Conservation (phyloP, 805 yeast species). For the Saccharomycopsis oosterbeekiorum region DNA sequence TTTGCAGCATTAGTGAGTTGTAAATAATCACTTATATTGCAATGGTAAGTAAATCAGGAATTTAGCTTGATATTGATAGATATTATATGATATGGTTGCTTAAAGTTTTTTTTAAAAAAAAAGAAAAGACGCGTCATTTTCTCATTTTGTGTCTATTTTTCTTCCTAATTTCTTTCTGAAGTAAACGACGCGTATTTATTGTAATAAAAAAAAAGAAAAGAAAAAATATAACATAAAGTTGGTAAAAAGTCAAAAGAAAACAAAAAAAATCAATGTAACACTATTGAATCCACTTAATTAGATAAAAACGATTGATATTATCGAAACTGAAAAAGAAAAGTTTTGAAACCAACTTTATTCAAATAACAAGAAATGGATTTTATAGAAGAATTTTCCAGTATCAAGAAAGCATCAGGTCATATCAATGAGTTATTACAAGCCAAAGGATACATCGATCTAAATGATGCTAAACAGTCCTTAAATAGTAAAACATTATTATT, state of each 20-base stretch:
- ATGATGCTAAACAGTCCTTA: background rate
- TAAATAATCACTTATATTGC: no score
- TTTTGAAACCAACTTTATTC: background rate
- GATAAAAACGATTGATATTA: no score
- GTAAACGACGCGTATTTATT: background rate
- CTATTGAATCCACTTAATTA: background rate
- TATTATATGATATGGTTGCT: background rate
- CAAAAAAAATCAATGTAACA: background rate
- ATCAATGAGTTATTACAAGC: conserved; percentile 5
- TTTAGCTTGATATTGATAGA: no score
- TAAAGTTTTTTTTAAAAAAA: background rate
- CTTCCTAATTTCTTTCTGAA: background rate
- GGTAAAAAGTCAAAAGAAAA: background rate
- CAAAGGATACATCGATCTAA: conserved; percentile 8
- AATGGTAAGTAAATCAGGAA: no score
- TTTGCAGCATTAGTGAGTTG: background rate
- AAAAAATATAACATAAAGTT: background rate
- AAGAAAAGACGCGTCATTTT: background rate
- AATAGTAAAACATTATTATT: conserved; percentile 2
- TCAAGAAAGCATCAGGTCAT: conserved; percentile 12
- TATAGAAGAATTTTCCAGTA: conserved; percentile 7
- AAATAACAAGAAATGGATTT: conserved; percentile 6
- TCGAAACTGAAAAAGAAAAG: background rate
- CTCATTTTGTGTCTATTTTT: background rate
- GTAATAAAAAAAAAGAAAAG: background rate